phyloP scores from a whole-genome alignment of 306 rosid species.

The Benincasa hispida region DNA sequence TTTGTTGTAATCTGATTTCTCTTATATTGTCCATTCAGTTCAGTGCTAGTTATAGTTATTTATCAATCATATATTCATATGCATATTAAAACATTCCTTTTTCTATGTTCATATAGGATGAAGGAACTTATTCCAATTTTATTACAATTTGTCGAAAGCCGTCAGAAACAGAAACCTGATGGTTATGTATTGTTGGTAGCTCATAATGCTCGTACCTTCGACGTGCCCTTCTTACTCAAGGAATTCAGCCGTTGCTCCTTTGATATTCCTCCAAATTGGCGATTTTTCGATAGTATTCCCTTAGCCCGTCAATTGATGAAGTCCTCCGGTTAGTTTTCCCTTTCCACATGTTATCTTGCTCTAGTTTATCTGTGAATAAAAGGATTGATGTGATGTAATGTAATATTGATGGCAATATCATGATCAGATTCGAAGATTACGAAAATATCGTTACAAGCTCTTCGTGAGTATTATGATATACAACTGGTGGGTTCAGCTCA shows the following conservation, averaged over 20 bases:
- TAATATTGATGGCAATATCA: neutral
- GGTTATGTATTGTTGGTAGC: constrained; percentile 56
- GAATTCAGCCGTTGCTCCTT: constrained; percentile 52
- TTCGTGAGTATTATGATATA: constrained; percentile 32
- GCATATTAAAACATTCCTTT: neutral
- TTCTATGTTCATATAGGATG: constrained; percentile 43
- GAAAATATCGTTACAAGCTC: constrained; percentile 32
- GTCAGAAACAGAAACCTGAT: constrained; percentile 54
- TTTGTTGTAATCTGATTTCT: constrained; percentile 1
- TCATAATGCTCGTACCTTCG: constrained; percentile 79
- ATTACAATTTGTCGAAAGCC: constrained; percentile 50
- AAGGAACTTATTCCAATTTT: constrained; percentile 62
- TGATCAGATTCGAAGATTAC: constrained; percentile 37
- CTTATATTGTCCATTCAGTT: neutral
- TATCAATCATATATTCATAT: too few relatives aligned
- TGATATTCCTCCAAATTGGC: constrained; percentile 59
- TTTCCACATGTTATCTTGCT: neutral
- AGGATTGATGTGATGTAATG: neutral
- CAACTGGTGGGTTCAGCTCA: constrained; percentile 55
- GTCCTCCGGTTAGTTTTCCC: constrained; percentile 33
- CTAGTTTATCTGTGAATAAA: neutral
- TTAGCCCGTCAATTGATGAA: constrained; percentile 61
- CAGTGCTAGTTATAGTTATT: neutral
- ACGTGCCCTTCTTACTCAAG: constrained; percentile 60
- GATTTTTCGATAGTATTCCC: constrained; percentile 43